These are phyloP conservation scores for Cercospora beticola DNA, from an alignment of 2,329 filamentous ascomycete genomes.

Conservation along the genomic window DNA sequence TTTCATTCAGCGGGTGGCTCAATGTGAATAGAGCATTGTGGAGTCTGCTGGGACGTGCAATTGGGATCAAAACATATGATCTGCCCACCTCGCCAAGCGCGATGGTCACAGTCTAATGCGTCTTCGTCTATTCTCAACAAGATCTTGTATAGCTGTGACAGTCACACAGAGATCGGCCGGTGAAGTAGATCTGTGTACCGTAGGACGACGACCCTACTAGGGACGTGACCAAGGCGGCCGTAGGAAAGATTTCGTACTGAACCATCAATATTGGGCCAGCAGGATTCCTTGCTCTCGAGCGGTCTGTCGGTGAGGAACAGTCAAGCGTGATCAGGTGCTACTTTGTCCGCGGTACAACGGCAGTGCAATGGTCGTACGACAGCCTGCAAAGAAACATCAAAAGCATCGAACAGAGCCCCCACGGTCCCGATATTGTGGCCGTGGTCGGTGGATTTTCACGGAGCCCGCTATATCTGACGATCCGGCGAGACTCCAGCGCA, in stretches of 20 bases:
- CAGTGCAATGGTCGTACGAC: slow-evolving; percentile 1
- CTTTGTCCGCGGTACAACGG: background rate
- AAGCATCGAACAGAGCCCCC: background rate
- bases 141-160: background rate
- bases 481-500: background rate
- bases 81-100: background rate
- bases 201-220: background rate
- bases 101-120: background rate
- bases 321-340: background rate
- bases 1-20: too few relatives aligned
- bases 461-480: background rate
- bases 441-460: background rate
- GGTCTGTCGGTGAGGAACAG: background rate
- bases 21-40: too few relatives aligned
- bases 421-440: slow-evolving; percentile 4
- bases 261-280: too few relatives aligned
- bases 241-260: background rate
- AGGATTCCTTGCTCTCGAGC: background rate
- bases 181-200: background rate
- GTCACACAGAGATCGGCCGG: slow-evolving; percentile 11
- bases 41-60: too few relatives aligned
- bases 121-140: background rate
- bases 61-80: background rate
- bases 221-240: background rate
- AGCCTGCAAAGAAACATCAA: background rate